phyloP scores from a whole-genome alignment of 805 yeast genomes.

The Starmera dryadoides region DNA sequence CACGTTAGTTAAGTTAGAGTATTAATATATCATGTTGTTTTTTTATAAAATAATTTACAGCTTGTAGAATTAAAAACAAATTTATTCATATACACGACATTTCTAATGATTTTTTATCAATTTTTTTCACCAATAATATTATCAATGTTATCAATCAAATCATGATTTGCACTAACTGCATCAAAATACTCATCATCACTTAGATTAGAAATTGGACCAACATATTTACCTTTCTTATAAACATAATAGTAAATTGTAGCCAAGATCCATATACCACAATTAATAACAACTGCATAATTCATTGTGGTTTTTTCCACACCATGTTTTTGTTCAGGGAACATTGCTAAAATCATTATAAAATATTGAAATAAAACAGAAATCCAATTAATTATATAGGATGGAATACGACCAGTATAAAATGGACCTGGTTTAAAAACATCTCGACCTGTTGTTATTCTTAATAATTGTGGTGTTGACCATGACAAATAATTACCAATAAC shows the following conservation, averaged over 20 bases:
- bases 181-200: constrained; percentile 13
- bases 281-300: constrained; percentile 63
- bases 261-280: constrained; percentile 49
- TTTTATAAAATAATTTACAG: too few species aligned
- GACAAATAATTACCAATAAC: constrained; percentile 54
- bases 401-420: constrained; percentile 43
- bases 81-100: too few species aligned
- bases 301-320: constrained; percentile 41
- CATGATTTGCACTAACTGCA: background rate
- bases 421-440: constrained; percentile 49
- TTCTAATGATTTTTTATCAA: too few species aligned
- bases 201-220: constrained; percentile 38
- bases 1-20: too few species aligned
- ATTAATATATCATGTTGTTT: too few species aligned
- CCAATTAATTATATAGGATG: constrained; percentile 35
- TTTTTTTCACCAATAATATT: background rate
- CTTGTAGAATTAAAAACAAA: too few species aligned
- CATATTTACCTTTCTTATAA: constrained; percentile 44
- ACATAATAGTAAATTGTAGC: constrained; percentile 41
- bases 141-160: constrained; percentile 1
- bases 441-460: constrained; percentile 41
- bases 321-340: constrained; percentile 45
- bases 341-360: constrained; percentile 42
- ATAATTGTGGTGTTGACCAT: constrained; percentile 51
- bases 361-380: constrained; percentile 37